These are phyloP conservation scores for Gastrolobium villosum DNA, from an alignment of 306 rosid species.

Conservation along the genomic window DNA sequence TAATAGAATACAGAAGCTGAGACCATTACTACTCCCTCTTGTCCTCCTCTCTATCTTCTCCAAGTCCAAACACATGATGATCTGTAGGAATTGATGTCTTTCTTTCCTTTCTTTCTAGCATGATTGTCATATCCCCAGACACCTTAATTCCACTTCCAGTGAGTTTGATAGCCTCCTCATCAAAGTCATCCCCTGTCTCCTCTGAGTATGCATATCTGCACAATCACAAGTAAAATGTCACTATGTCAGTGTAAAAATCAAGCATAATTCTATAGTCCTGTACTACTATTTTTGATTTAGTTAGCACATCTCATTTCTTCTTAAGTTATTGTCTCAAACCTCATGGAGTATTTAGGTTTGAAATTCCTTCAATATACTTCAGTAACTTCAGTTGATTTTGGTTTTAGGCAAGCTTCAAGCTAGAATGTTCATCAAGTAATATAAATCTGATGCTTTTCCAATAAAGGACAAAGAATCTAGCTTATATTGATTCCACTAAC, in stretches of 20 bases:
- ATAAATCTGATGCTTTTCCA: conserved; percentile 25
- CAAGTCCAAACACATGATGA: conserved; percentile 65
- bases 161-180: conserved; percentile 64
- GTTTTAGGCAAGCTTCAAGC: neutral
- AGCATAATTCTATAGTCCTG: conserved; percentile 2
- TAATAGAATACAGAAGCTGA: conserved; percentile 21
- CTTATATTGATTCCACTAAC: conserved; percentile 31
- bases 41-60: conserved; percentile 76
- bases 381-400: neutral
- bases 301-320: conserved; percentile 17
- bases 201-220: conserved; percentile 75
- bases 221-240: conserved; percentile 1
- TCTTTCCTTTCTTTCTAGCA: conserved; percentile 73
- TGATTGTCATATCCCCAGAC: conserved; percentile 61
- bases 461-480: neutral
- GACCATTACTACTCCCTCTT: conserved; percentile 59
- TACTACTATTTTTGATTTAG: neutral
- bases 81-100: conserved; percentile 54
- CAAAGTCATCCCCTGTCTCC: conserved; percentile 72
- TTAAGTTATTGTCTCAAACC: conserved; percentile 3
- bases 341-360: neutral
- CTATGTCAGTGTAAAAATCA: conserved; percentile 1
- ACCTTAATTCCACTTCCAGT: conserved; percentile 65
- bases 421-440: conserved; percentile 16
- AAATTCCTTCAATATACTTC: neutral